A percentile compares a stretch with the other conserved stretches of the same genome.
Conservation (phyloP, 1,139 yeast genomes). For the Sugiyamaella grinbergsii region DNA sequence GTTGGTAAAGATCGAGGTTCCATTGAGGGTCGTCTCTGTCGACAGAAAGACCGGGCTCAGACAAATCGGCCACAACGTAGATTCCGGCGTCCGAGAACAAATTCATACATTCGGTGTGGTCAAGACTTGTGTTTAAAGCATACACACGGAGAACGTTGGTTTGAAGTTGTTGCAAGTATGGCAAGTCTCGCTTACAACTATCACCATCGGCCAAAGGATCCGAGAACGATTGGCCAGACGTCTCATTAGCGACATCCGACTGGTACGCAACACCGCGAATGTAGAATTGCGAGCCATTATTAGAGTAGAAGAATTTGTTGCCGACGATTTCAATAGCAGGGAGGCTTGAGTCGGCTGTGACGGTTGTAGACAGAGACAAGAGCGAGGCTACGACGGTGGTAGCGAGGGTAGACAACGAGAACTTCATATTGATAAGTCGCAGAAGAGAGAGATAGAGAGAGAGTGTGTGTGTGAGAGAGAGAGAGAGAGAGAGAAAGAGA, state of each 20-base stretch:
- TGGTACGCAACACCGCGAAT: constrained; percentile 84
- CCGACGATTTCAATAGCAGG: constrained; percentile 45
- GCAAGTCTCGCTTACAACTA: constrained; percentile 77
- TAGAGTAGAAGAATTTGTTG: constrained; percentile 70
- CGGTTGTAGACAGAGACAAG: constrained; percentile 28
- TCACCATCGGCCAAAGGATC: constrained; percentile 72
- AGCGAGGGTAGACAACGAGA: constrained; percentile 24
- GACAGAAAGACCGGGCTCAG: constrained; percentile 77
- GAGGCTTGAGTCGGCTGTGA: constrained; percentile 31
- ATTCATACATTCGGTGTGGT: constrained; percentile 90
- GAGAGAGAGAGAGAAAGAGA: no score
- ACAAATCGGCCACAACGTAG: constrained; percentile 85
- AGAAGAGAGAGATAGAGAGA: not conserved
- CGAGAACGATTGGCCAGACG: constrained; percentile 50
- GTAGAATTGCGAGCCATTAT: constrained; percentile 81
- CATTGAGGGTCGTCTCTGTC: constrained; percentile 76
- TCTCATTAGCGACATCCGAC: constrained; percentile 48
- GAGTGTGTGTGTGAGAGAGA: not conserved
- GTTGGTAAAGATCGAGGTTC: constrained; percentile 52
- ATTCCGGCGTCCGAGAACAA: constrained; percentile 90
- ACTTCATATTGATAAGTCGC: constrained; percentile 23
- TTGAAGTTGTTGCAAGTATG: constrained; percentile 65
- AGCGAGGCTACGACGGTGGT: constrained; percentile 22
- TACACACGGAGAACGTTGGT: constrained; percentile 85
- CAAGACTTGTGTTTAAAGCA: constrained; percentile 75